Evolutionary conservation across 2,329 filamentous ascomycete species (phyloP), one percentile per base, ranked within the genome.

Genomic region (Ascochyta clinopodiicola): DNA sequence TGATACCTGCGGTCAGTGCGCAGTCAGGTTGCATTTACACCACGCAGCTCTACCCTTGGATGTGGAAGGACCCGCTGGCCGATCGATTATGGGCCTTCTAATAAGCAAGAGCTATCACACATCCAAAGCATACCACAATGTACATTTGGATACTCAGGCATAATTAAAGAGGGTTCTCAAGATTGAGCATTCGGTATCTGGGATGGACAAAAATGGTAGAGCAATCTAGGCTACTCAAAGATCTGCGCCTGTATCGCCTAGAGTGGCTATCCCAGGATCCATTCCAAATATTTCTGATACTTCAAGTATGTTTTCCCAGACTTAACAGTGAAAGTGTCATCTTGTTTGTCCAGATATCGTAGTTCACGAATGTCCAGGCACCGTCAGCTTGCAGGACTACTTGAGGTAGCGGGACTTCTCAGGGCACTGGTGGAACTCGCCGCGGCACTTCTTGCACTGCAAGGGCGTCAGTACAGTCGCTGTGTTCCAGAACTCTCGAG

Each of bases 361-460:
- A 5, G 12, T 13, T 24, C 10, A 17, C 31, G 7, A 13, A 9
- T 3, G 32, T 12, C 12, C 8, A 27, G 21, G n/a, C n/a, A 21
- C 6, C 12, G n/a, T 29, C 24, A 25, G 12, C 29, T 31, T 43
- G n/a, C 12, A 13, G 13, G 8, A 5, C 44, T 50, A 53, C 24
- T 53, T 44, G 17, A 27, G 22, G 27, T 36, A 57, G 13, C 49
- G 44, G 13, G 48, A 45, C 19, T 37, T 35, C 27, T 45, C 44
- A 3, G 55, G 55, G 17, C 55, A 57, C 19, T n/a, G 29, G 9
- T 46, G 31, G 45, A 53, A 53, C 40, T 57, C 49, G 39, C 55
- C 55, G 21, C 24, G 32, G 24, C 55, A 52, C 15, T 48, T 44
- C 49, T 38, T 57, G 29, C 55, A 57, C 49, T 57, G 13, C 13